Evolutionary conservation across 805 yeast species (phyloP), one percentile per base, ranked within the genome.

Genomic region (Pichia nakasei): DNA sequence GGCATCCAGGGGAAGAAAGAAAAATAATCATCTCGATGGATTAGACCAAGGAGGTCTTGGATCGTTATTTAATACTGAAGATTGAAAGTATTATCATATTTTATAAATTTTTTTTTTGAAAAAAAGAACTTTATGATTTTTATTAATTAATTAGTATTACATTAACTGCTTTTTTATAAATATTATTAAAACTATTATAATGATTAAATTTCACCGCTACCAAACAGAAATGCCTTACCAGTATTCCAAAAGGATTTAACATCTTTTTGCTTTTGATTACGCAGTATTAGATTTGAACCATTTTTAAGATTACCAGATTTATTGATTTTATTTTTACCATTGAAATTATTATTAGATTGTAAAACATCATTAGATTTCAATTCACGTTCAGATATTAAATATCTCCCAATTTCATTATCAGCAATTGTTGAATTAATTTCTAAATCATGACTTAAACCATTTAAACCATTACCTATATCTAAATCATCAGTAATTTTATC

Each of bases 11-110:
- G 39, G 42, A 12, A 42, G 39, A 20, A 47, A 45, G 42, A 47
- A 45, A 24, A 44, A 43, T 39, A 32, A 17, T 13, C 37, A 27
- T 18, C 39, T 41, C 3, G 52, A 49, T 45, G 48, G 45, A 3
- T 26, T 49, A 21, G 42, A 41, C 5, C 48, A 40, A 22, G 52
- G 50, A 11, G 49, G 52, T 12, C 36, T 49, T 13, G 44, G 48
- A 33, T 43, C 48, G 13, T 38, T 49, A 19, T 49, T 49, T 18
- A 40, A 37, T 34, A 43, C 38, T 8, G 52, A 47, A 9, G 32
- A 43, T n/a, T 42, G 27, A 18, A 22, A 2, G n/a, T n/a, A n/a
- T n/a, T n/a, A n/a, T n/a, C n/a, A n/a, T n/a, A n/a, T n/a, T n/a
- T n/a, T n/a, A n/a, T n/a, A n/a, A n/a, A n/a, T n/a, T n/a, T n/a